phyloP scores from a whole-genome alignment of 352 stramenopile species.

The Thraustotheca clavata region DNA sequence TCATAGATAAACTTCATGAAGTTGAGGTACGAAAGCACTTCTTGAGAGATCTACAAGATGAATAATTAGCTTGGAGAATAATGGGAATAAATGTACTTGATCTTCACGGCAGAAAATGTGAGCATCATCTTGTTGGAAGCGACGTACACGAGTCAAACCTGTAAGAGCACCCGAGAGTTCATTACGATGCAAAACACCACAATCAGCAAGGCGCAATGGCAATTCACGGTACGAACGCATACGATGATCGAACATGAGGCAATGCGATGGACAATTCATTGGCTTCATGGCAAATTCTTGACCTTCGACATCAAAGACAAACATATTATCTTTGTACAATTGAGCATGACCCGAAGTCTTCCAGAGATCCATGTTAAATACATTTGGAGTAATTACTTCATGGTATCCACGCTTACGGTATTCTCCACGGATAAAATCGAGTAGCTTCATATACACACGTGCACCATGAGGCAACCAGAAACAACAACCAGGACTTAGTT shows the following conservation, averaged over 20 bases:
- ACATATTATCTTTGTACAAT: conserved; percentile 99
- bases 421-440: conserved; percentile 93
- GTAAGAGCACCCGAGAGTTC: conserved; percentile 94
- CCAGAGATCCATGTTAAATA: conserved; percentile 98
- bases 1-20: conserved; percentile 99
- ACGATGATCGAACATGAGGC: conserved; percentile 93
- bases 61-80: background rate
- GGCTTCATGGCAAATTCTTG: conserved; percentile 95
- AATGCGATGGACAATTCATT: conserved; percentile 99
- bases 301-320: conserved; percentile 95
- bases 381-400: conserved; percentile 97
- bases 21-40: conserved; percentile 86
- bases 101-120: conserved; percentile 98
- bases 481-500: conserved; percentile 89
- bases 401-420: conserved; percentile 58
- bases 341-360: conserved; percentile 92
- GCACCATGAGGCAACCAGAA: conserved; percentile 96
- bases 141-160: conserved; percentile 94
- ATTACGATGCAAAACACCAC: conserved; percentile 97
- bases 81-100: conserved; percentile 71
- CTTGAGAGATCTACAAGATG: conserved; percentile 41
- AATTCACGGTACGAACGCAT: conserved; percentile 95
- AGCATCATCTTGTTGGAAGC: conserved; percentile 97
- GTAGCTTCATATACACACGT: conserved; percentile 96
- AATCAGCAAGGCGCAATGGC: conserved; percentile 95